Conservation (phyloP, 441 rosid genomes). For the Geranium incanum region DNA sequence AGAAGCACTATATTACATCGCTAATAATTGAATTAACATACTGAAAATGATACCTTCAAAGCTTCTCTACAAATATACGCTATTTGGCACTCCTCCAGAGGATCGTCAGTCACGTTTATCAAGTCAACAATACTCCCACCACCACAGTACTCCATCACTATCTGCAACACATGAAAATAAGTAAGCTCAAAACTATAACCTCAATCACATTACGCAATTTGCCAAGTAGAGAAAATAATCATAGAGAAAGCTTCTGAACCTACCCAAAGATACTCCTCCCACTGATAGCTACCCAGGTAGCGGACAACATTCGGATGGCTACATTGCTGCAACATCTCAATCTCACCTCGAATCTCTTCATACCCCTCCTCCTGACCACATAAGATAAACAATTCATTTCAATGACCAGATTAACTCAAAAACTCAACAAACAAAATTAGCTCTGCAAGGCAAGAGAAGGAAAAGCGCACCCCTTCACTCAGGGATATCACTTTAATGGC, state of each 20-base stretch:
- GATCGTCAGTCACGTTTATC: constrained; percentile 81
- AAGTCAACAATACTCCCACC: constrained; percentile 98
- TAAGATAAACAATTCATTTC: constrained; percentile 17
- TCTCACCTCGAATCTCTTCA: constrained; percentile 96
- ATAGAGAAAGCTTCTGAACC: constrained; percentile 24
- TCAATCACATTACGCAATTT: background rate
- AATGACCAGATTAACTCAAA: constrained; percentile 14
- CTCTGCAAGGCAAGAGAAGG: constrained; percentile 16
- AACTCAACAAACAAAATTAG: background rate
- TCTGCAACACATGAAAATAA: constrained; percentile 51
- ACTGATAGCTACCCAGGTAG: constrained; percentile 95
- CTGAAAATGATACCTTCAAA: constrained; percentile 52
- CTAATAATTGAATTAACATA: constrained; percentile 13
- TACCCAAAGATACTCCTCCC: constrained; percentile 99
- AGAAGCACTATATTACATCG: background rate
- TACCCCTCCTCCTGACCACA: constrained; percentile 85
- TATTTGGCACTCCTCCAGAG: constrained; percentile 93
- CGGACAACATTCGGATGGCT: constrained; percentile 95
- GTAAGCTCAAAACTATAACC: constrained; percentile 17
- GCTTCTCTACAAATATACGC: constrained; percentile 95
- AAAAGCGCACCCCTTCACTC: constrained; percentile 65
- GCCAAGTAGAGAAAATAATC: background rate
- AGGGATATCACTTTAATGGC: constrained; percentile 94
- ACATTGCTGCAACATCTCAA: constrained; percentile 99
- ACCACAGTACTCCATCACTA: constrained; percentile 99